Conservation (phyloP, 2,329 filamentous ascomycete genomes). For the Chaetomiaceae sp. region DNA sequence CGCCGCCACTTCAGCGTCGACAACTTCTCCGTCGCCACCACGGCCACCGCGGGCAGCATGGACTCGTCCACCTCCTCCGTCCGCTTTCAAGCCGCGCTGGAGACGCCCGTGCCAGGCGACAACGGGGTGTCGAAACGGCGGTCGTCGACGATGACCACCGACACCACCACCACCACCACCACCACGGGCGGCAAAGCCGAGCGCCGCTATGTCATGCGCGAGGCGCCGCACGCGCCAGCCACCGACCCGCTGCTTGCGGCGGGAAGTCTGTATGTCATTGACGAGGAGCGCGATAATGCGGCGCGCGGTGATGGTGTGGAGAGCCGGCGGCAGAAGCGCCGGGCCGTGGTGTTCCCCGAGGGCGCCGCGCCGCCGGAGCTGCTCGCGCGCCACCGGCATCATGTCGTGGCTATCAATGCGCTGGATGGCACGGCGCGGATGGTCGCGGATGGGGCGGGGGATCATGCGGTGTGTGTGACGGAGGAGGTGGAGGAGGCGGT, state of each 20-base stretch:
- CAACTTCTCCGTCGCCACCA: slow-evolving; percentile 22
- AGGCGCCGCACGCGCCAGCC: slow-evolving; percentile 20
- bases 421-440: slow-evolving; percentile 20
- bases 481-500: slow-evolving; percentile 14
- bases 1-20: slow-evolving; percentile 24
- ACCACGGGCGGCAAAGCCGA: no score
- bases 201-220: slow-evolving; percentile 23
- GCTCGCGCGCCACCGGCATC: slow-evolving; percentile 19
- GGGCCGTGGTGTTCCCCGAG: slow-evolving; percentile 24
- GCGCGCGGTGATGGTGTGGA: slow-evolving; percentile 7
- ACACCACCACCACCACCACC: slow-evolving; percentile 2
- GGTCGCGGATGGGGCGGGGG: slow-evolving; percentile 9
- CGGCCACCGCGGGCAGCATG: slow-evolving; percentile 12
- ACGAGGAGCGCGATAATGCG: slow-evolving; percentile 17
- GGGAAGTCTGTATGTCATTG: slow-evolving; percentile 22
- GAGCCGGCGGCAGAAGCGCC: slow-evolving; percentile 15
- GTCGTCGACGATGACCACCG: slow-evolving; percentile 2
- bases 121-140: neutral
- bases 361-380: slow-evolving; percentile 20
- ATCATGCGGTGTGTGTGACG: slow-evolving; percentile 20
- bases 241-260: slow-evolving; percentile 23
- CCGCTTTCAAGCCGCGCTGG: slow-evolving; percentile 22
- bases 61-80: slow-evolving; percentile 18
- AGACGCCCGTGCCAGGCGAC: slow-evolving; percentile 7
- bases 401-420: slow-evolving; percentile 23